phyloP scores from a whole-genome alignment of 2,329 filamentous ascomycete genomes.

The Fusarium pilosicola region DNA sequence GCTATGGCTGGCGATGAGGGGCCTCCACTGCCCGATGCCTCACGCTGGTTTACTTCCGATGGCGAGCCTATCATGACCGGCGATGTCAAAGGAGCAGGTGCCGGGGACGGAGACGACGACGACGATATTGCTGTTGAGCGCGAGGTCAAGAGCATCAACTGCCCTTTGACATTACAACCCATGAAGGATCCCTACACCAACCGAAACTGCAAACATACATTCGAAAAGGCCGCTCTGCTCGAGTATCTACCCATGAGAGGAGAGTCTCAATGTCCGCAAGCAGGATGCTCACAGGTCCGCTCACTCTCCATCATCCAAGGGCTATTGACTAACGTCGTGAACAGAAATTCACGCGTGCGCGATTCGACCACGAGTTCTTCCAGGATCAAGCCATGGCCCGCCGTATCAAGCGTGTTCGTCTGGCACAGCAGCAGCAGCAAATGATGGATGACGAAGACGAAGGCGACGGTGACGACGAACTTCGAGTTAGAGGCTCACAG shows the following conservation, averaged over 20 bases:
- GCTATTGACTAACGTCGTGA: background rate
- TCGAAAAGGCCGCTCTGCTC: conserved; percentile 72
- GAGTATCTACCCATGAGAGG: conserved; percentile 59
- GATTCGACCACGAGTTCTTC: conserved; percentile 60
- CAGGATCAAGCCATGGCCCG: conserved; percentile 66
- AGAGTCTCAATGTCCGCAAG: conserved; percentile 68
- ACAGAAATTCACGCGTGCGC: conserved; percentile 57
- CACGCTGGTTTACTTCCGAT: conserved; percentile 62
- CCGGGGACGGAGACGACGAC: conserved; percentile 63
- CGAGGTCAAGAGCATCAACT: conserved; percentile 72
- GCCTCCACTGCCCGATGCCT: conserved; percentile 62
- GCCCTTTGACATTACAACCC: conserved; percentile 72
- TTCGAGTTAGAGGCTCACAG: conserved; percentile 41
- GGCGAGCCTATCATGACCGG: conserved; percentile 54
- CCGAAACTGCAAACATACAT: conserved; percentile 75
- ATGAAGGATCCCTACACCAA: conserved; percentile 75
- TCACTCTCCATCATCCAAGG: background rate
- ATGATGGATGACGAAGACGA: conserved; percentile 48
- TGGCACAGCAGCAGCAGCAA: conserved; percentile 55
- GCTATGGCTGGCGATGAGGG: conserved; percentile 60
- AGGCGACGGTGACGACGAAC: conserved; percentile 37
- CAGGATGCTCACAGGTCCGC: conserved; percentile 69
- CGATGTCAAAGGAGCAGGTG: conserved; percentile 39
- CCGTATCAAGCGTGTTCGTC: conserved; percentile 65
- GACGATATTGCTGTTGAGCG: conserved; percentile 75